These are phyloP conservation scores for Agrocybe pediades DNA, from an alignment of 768 basidiomycete species.

Conservation along the genomic window DNA sequence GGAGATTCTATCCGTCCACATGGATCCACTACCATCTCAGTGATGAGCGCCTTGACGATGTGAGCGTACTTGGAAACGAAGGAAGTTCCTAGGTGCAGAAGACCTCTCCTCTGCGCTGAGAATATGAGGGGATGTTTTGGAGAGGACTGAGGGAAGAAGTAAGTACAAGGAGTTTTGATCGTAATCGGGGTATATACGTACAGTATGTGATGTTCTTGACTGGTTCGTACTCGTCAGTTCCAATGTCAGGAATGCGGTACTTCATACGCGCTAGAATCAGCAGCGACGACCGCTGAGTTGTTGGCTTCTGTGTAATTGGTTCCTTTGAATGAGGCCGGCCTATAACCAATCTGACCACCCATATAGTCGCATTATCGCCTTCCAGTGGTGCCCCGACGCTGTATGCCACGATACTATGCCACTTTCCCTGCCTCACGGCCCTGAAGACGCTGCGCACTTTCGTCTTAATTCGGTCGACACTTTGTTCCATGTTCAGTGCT, in stretches of 20 bases:
- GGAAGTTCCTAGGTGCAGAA: slow-evolving; percentile 82
- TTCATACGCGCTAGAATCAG: slow-evolving; percentile 78
- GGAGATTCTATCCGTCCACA: slow-evolving; percentile 41
- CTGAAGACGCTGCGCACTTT: slow-evolving; percentile 86
- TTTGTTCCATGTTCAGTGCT: no score
- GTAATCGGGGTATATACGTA: no score
- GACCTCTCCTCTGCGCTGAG: slow-evolving; percentile 84
- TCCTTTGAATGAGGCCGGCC: no score
- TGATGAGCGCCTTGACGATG: slow-evolving; percentile 67
- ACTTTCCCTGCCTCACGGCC: slow-evolving; percentile 68
- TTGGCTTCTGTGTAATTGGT: slow-evolving; percentile 84
- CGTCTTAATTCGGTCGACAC: slow-evolving; percentile 76
- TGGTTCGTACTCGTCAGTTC: no score
- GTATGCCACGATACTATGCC: slow-evolving; percentile 84
- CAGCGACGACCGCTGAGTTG: slow-evolving; percentile 86
- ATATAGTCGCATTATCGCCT: slow-evolving; percentile 81
- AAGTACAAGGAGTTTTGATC: no score
- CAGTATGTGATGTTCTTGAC: slow-evolving; percentile 74
- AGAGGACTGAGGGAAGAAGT: slow-evolving; percentile 70
- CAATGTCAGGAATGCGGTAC: no score
- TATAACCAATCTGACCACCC: no score
- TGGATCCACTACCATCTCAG: slow-evolving; percentile 84
- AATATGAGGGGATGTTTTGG: slow-evolving; percentile 88
- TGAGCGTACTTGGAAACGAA: slow-evolving; percentile 82
- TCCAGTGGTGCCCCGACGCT: slow-evolving; percentile 79